A percentile compares a stretch with the other conserved stretches of the same genome.
These are phyloP conservation scores for Litchi chinensis DNA, from an alignment of 345 rosid species.

Conservation along the genomic window DNA sequence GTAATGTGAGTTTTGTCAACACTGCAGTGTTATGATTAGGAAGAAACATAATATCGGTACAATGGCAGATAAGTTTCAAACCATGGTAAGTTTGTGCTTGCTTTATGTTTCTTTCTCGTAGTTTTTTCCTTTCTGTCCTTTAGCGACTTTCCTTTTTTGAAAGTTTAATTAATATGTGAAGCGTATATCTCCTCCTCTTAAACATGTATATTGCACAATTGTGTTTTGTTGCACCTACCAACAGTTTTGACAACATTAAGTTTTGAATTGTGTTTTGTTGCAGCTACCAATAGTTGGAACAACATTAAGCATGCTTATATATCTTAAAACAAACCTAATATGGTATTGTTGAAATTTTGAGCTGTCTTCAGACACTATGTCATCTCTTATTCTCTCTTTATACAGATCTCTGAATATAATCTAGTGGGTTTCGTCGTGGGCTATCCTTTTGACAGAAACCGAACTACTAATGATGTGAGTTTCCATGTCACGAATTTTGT, in stretches of 20 bases:
- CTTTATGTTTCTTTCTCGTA: not conserved
- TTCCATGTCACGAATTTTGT: slow-evolving; percentile 10
- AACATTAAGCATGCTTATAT: not conserved
- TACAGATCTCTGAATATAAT: slow-evolving; percentile 68
- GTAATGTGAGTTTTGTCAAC: not conserved
- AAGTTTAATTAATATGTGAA: not conserved
- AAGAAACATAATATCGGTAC: slow-evolving; percentile 59
- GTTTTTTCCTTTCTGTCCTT: not conserved
- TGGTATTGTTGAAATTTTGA: slow-evolving; percentile 12
- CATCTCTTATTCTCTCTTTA: slow-evolving; percentile 7
- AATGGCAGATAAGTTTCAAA: slow-evolving; percentile 71
- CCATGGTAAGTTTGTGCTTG: slow-evolving; percentile 49
- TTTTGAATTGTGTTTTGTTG: too few relatives aligned
- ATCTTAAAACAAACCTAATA: not conserved
- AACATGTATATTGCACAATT: not conserved
- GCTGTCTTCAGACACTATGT: not conserved
- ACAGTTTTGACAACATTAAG: too few relatives aligned
- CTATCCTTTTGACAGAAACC: slow-evolving; percentile 51
- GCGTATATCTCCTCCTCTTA: not conserved
- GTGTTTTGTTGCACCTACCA: slow-evolving; percentile 7
- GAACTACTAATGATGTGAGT: slow-evolving; percentile 43
- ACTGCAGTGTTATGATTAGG: slow-evolving; percentile 76
- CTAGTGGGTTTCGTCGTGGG: slow-evolving; percentile 76
- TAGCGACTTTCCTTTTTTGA: not conserved
- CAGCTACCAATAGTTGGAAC: not conserved